Conservation (phyloP, 169 alveolate genomes). For the Plasmodium reichenowi region DNA sequence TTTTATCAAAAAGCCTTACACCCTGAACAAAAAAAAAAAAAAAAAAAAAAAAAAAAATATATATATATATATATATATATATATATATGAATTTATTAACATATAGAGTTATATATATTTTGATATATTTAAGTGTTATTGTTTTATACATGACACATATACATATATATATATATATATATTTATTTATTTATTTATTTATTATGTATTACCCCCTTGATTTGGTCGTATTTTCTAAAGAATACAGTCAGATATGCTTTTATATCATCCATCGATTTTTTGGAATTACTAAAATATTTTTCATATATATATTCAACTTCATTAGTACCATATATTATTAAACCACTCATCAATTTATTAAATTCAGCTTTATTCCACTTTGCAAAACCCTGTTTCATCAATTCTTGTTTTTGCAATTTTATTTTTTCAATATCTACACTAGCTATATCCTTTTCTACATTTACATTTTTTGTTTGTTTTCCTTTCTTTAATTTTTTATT, state of each 20-base stretch:
- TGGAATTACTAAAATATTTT: conserved; percentile 51
- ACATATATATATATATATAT: conserved; percentile 12
- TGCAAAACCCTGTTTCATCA: conserved; percentile 46
- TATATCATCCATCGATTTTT: conserved; percentile 57
- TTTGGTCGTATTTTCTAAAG: conserved; percentile 36
- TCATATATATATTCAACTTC: conserved; percentile 45
- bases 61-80: conserved; percentile 7
- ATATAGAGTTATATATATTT: not conserved
- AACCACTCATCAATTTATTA: conserved; percentile 53
- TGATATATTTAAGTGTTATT: too few species aligned
- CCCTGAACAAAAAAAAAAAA: conserved; percentile 30
- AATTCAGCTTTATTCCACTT: conserved; percentile 67
- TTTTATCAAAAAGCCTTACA: conserved; percentile 41
- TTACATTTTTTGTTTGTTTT: conserved; percentile 1
- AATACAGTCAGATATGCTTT: conserved; percentile 40
- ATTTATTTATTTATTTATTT: not conserved
- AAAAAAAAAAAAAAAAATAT: too few species aligned
- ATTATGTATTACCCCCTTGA: conserved; percentile 45
- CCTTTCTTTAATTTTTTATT: conserved; percentile 7
- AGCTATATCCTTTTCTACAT: conserved; percentile 16
- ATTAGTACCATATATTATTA: conserved; percentile 42
- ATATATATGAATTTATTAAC: not conserved
- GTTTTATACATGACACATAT: not conserved
- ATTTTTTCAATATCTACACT: conserved; percentile 39
- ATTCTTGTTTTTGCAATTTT: conserved; percentile 37